Evolutionary conservation across 371 early-diverging fungal species (phyloP).

Genomic region (Rhizoclosmatium hyalinum): DNA sequence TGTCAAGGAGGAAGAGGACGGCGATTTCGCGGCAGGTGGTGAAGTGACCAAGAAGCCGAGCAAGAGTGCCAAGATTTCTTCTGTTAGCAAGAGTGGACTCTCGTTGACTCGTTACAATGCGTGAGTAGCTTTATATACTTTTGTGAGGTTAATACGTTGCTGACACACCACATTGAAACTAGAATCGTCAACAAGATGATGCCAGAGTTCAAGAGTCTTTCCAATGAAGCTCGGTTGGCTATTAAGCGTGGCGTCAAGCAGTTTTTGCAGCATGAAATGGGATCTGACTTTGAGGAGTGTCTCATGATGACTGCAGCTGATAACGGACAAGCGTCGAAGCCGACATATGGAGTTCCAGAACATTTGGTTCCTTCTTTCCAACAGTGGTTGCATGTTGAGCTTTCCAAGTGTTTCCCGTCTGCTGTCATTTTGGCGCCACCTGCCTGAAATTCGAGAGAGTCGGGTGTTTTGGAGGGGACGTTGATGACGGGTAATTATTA

Average conservation of each 20-base stretch:
- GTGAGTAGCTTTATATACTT: constrained; percentile 7
- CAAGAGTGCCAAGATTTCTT: neutral
- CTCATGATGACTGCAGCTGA: constrained; percentile 2
- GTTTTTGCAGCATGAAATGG: constrained; percentile 24
- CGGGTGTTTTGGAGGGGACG: no score
- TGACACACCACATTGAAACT: neutral
- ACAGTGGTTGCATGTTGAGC: constrained; percentile 26
- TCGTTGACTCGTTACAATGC: constrained; percentile 24
- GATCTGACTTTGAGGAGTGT: constrained; percentile 10
- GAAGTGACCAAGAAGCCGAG: constrained; percentile 1
- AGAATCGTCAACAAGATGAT: constrained; percentile 32
- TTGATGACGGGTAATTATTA: no score
- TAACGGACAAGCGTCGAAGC: neutral
- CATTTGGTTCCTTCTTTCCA: constrained; percentile 22
- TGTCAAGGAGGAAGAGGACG: neutral
- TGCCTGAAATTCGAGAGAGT: neutral
- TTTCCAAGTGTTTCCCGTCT: constrained; percentile 26
- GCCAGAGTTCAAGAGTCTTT: constrained; percentile 21
- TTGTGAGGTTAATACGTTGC: neutral
- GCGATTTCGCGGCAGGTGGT: neutral
- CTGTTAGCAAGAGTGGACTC: constrained; percentile 16
- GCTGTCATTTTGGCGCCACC: constrained; percentile 6
- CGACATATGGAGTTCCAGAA: constrained; percentile 26
- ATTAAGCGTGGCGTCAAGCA: constrained; percentile 28
- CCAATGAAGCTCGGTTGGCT: constrained; percentile 23